Evolutionary conservation across 805 yeast genomes (phyloP), one percentile per base, ranked within the genome.

Genomic region (Lipomyces orientalis): DNA sequence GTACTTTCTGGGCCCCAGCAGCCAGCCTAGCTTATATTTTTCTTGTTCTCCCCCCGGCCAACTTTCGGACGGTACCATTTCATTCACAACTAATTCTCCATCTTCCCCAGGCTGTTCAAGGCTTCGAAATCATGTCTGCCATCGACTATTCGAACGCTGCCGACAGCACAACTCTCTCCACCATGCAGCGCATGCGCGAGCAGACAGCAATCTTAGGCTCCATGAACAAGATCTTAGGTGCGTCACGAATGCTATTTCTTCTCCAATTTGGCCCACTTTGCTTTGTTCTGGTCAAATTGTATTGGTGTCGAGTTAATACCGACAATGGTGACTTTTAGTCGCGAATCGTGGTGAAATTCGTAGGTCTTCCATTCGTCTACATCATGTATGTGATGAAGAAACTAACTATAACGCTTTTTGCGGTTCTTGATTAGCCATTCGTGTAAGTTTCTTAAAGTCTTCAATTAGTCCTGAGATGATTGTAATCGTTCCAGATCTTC

Each of bases 401-500:
- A 31, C 35, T 22, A n/a, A 34, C 66, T 9, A 31, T 34, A 22
- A 34, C 31, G 16, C 62, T 4, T 9, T 16, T n/a, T 34, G 60
- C 29, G 60, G 64, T n/a, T 61, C 43, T n/a, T 43, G 12, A 12
- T 14, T 46, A 39, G 65, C 56, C 31, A 34, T 63, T 46, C 51
- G 64, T 52, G 62, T 19, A 37, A 6, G 34, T 37, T 37, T 14
- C 25, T n/a, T 34, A 34, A 34, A 34, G 10, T 8, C 37, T 34
- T 34, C 4, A 34, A 1, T 34, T 34, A 7, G 2, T 34, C 37
- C 33, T 54, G 31, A 56, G 90, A 52, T 95, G 94, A 75, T 94
- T 7, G 12, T 46, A 46, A 46, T 19, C 80, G 46, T 73, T 76
- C 58, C 78, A 81, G 69, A 93, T 94, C 78, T 94, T 94, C 81